phyloP scores from a whole-genome alignment of 441 rosid species.

The Francoa sonchifolia region DNA sequence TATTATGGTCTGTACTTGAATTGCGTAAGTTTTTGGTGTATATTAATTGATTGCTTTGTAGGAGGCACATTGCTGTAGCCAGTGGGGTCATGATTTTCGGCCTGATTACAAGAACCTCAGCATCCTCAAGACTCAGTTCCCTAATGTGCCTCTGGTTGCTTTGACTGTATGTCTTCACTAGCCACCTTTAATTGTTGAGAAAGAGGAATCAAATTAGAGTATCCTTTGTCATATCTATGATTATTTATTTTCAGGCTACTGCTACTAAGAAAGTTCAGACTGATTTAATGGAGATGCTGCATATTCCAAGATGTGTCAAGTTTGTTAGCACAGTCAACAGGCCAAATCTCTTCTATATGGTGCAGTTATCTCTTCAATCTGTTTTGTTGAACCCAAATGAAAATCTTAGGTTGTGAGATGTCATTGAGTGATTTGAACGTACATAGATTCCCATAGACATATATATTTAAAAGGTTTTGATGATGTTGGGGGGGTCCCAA shows the following conservation, averaged over 20 bases:
- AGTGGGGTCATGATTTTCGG: slow-evolving; percentile 99
- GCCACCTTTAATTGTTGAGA: neutral
- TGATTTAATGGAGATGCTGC: slow-evolving; percentile 88
- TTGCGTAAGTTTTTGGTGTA: too few relatives aligned
- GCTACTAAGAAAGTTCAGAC: slow-evolving; percentile 87
- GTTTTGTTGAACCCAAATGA: too few relatives aligned
- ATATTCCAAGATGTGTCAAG: slow-evolving; percentile 69
- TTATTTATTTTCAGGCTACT: slow-evolving; percentile 58
- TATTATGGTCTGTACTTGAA: too few relatives aligned
- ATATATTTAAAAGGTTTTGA: too few relatives aligned
- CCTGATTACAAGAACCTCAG: slow-evolving; percentile 97
- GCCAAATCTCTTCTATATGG: slow-evolving; percentile 93
- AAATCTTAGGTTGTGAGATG: too few relatives aligned
- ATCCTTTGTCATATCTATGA: slow-evolving; percentile 9
- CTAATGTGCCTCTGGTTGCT: slow-evolving; percentile 76
- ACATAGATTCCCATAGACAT: too few relatives aligned
- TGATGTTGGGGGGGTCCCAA: too few relatives aligned
- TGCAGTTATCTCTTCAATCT: slow-evolving; percentile 19
- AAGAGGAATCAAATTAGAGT: neutral
- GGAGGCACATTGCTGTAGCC: slow-evolving; percentile 99
- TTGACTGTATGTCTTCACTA: slow-evolving; percentile 53
- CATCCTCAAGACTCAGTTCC: slow-evolving; percentile 90
- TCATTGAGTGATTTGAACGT: too few relatives aligned
- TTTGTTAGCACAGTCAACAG: slow-evolving; percentile 96
- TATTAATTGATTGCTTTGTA: slow-evolving; percentile 38